Conservation (phyloP, 352 stramenopile species). For the Stephanocyclus meneghinianus region DNA sequence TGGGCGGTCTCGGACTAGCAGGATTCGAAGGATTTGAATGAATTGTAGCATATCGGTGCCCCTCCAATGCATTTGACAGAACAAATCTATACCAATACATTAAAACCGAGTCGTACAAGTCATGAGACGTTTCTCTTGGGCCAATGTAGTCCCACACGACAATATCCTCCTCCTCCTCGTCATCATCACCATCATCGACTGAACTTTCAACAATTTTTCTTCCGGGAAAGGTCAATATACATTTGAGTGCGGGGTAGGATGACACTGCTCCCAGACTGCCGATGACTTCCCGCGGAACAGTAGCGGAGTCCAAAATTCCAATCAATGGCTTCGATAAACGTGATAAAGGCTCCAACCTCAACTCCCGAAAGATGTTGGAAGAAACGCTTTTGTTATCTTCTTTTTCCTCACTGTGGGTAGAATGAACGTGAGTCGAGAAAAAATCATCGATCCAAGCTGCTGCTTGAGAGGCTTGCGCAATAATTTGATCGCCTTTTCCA, state of each 20-base stretch:
- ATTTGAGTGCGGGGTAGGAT: slow-evolving; percentile 49
- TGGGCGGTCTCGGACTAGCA: slow-evolving; percentile 11
- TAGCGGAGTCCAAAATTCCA: slow-evolving; percentile 32
- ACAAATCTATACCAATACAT: slow-evolving; percentile 58
- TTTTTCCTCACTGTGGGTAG: background rate
- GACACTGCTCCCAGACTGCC: slow-evolving; percentile 40
- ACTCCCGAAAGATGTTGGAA: background rate
- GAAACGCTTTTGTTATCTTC: background rate
- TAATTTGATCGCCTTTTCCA: slow-evolving; percentile 15
- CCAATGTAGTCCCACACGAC: slow-evolving; percentile 49
- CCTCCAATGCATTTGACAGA: slow-evolving; percentile 25
- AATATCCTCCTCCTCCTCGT: slow-evolving; percentile 27
- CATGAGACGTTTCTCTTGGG: slow-evolving; percentile 33
- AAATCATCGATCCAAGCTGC: slow-evolving; percentile 36
- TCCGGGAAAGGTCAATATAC: slow-evolving; percentile 36
- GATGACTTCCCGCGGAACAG: slow-evolving; percentile 11
- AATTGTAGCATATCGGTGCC: background rate
- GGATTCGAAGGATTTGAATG: background rate
- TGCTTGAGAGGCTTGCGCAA: slow-evolving; percentile 20
- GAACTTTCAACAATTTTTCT: slow-evolving; percentile 1
- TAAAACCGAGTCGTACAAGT: slow-evolving; percentile 55
- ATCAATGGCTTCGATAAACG: slow-evolving; percentile 32
- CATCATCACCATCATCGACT: slow-evolving; percentile 16
- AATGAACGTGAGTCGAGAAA: slow-evolving; percentile 6
- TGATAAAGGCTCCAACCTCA: background rate